Evolutionary conservation across 83 land plant genomes (phyloP).

Genomic region (Diphasiastrum complanatum): DNA sequence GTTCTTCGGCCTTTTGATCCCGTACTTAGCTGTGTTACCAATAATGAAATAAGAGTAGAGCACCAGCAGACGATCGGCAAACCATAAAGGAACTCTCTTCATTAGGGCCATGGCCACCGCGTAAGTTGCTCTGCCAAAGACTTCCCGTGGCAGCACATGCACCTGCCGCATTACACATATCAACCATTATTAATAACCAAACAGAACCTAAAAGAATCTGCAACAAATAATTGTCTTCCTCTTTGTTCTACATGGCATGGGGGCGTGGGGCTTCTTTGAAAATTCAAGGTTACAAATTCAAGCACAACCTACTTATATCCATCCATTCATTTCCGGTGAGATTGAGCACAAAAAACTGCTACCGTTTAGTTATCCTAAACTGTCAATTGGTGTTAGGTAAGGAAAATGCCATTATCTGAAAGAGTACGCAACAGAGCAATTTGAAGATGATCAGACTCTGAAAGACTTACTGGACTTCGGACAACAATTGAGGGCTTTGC

Average conservation of each 20-base stretch:
- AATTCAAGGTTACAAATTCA: too few species aligned
- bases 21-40: conserved; percentile 41
- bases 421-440: neutral
- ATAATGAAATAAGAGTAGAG: conserved; percentile 29
- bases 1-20: conserved; percentile 43
- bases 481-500: conserved; percentile 60
- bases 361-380: too few species aligned
- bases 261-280: too few species aligned
- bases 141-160: conserved; percentile 64
- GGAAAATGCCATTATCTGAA: neutral
- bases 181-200: too few species aligned
- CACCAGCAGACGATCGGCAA: conserved; percentile 48
- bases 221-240: too few species aligned
- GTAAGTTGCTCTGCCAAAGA: conserved; percentile 52
- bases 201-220: too few species aligned
- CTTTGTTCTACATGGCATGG: too few species aligned
- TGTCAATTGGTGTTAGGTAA: neutral
- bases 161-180: too few species aligned
- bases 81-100: conserved; percentile 50
- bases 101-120: conserved; percentile 41
- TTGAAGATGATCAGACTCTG: neutral
- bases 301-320: too few species aligned
- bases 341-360: too few species aligned
- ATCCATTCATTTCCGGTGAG: too few species aligned
- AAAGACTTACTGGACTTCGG: conserved; percentile 51